phyloP scores from a whole-genome alignment of 176 grass and related monocot species.

The Leersia perrieri region DNA sequence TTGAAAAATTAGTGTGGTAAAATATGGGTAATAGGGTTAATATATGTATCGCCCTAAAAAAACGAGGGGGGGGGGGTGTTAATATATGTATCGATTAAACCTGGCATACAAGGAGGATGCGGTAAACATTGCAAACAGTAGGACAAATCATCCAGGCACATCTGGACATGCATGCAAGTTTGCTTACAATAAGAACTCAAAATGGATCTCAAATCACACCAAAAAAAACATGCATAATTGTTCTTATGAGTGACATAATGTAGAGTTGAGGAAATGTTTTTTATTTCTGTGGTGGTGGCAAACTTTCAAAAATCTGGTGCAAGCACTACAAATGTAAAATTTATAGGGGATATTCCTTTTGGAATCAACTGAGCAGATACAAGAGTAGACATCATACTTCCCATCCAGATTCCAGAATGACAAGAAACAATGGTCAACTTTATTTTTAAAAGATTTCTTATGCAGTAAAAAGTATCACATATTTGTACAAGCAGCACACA shows the following conservation, averaged over 20 bases:
- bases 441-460: conserved; percentile 1
- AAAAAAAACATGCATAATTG: not conserved
- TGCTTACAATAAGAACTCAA: not conserved
- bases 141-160: too few relatives aligned
- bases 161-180: too few relatives aligned
- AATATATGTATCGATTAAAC: not conserved
- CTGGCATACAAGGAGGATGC: not conserved
- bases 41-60: too few relatives aligned
- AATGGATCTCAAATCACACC: not conserved
- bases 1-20: too few relatives aligned
- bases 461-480: not conserved
- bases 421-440: not conserved
- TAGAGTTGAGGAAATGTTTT: not conserved
- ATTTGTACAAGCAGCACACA: conserved; percentile 28
- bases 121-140: not conserved
- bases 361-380: not conserved
- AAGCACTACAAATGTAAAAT: conserved; percentile 41
- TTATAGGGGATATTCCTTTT: conserved; percentile 23
- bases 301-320: conserved; percentile 5
- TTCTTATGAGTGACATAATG: not conserved
- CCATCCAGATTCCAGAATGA: not conserved
- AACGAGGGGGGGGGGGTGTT: too few relatives aligned
- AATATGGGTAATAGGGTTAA: too few relatives aligned
- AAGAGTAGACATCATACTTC: too few relatives aligned
- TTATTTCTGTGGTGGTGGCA: not conserved